phyloP scores from a whole-genome alignment of 306 rosid genomes.

The Cicer judaicum region DNA sequence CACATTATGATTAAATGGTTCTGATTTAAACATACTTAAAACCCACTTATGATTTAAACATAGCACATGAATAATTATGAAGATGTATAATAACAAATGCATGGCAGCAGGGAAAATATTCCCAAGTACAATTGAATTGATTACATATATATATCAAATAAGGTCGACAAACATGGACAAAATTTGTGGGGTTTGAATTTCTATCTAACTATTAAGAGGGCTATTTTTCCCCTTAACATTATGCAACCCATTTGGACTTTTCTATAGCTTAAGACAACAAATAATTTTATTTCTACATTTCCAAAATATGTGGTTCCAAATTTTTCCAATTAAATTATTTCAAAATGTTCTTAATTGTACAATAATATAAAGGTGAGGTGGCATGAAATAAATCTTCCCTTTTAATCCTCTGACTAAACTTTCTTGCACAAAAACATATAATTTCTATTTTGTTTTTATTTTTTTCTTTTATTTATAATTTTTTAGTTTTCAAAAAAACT shows the following conservation, averaged over 20 bases:
- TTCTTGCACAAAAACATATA: slow-evolving; percentile 14
- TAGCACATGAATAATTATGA: background rate
- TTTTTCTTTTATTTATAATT: no score
- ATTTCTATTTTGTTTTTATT: background rate
- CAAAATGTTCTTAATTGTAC: slow-evolving; percentile 10
- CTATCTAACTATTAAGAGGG: background rate
- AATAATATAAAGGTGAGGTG: slow-evolving; percentile 28
- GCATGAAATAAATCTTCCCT: slow-evolving; percentile 13
- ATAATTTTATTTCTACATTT: slow-evolving; percentile 41
- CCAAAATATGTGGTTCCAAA: slow-evolving; percentile 37
- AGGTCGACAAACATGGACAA: slow-evolving; percentile 39
- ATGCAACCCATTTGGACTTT: slow-evolving; percentile 59
- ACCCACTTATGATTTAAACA: background rate
- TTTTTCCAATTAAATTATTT: slow-evolving; percentile 43
- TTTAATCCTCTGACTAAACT: slow-evolving; percentile 30
- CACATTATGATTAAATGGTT: background rate
- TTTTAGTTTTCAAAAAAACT: no score
- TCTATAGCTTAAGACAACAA: slow-evolving; percentile 58
- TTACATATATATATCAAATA: background rate
- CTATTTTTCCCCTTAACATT: slow-evolving; percentile 8
- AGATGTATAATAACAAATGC: background rate
- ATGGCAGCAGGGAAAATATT: background rate
- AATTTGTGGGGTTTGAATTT: slow-evolving; percentile 39
- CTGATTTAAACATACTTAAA: background rate
- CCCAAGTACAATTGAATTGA: background rate